Evolutionary conservation across 495 filamentous ascomycete genomes (phyloP).

Genomic region (Penicillium cosmopolitanum): DNA sequence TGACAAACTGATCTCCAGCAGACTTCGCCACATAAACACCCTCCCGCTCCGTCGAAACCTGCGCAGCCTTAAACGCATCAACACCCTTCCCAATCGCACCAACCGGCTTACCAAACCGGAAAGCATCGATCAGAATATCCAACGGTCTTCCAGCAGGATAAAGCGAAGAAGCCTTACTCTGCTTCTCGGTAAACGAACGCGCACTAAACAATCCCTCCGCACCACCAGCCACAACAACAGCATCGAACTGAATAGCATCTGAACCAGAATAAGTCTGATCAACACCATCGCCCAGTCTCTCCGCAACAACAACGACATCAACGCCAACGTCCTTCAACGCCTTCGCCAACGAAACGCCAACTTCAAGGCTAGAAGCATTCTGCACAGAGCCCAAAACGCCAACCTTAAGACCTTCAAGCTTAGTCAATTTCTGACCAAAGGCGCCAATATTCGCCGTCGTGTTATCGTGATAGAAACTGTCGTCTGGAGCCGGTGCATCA

Average conservation of each 20-base stretch:
- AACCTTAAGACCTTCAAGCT: conserved; percentile 66
- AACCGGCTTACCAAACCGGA: conserved; percentile 74
- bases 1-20: conserved; percentile 42
- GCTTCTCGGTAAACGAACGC: conserved; percentile 25
- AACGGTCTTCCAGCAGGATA: conserved; percentile 66
- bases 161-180: conserved; percentile 41
- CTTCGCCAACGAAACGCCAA: conserved; percentile 52
- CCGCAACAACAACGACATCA: conserved; percentile 64
- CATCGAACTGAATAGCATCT: conserved; percentile 74
- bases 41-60: conserved; percentile 37
- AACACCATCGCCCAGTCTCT: conserved; percentile 58
- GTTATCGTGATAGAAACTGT: conserved; percentile 72
- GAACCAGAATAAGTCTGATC: conserved; percentile 72
- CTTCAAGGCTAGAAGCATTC: conserved; percentile 40
- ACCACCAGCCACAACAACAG: conserved; percentile 63
- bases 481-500: conserved; percentile 58
- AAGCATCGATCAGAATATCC: conserved; percentile 68
- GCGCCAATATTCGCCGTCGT: conserved; percentile 64
- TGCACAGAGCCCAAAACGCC: conserved; percentile 62
- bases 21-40: conserved; percentile 56
- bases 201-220: conserved; percentile 57
- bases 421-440: conserved; percentile 59
- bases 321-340: conserved; percentile 53
- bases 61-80: conserved; percentile 46
- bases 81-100: conserved; percentile 57